Evolutionary conservation across 805 yeast genomes (phyloP), one percentile per base, ranked within the genome.

Genomic region (Hanseniaspora nectarophila): DNA sequence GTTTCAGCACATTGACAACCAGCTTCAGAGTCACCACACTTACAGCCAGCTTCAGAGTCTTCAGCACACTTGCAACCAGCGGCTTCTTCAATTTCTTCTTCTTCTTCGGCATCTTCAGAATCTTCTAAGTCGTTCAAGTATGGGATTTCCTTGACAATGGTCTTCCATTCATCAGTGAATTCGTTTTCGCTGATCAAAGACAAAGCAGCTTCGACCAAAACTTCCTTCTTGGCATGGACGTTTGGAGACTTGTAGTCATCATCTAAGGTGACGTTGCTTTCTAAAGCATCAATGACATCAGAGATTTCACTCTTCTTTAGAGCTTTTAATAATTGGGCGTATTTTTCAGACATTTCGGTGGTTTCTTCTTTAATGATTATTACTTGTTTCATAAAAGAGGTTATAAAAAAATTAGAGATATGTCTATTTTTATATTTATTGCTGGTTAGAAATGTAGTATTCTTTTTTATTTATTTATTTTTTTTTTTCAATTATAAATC

Each of bases 351-450:
- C 53, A 49, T 49, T 13, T 42, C 44, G 43, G 29, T 40, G 15
- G 33, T 40, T 49, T 49, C 53, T 49, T 49, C 46, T 34, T 49
- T 49, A 28, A 49, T 49, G 28, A 49, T 23, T 33, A 49, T 43
- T n/a, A 49, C 43, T 39, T 49, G 45, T 34, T 49, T 49, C 53
- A 49, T 49, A 49, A 8, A 45, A 45, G n/a, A n/a, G n/a, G n/a
- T n/a, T n/a, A n/a, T n/a, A n/a, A n/a, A n/a, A n/a, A n/a, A n/a
- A n/a, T n/a, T n/a, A n/a, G n/a, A n/a, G n/a, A n/a, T n/a, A n/a
- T n/a, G n/a, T n/a, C n/a, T n/a, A n/a, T n/a, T n/a, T n/a, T n/a
- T n/a, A 26, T 35, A 15, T 35, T 16, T 35, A 15, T 16, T 35
- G 10, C 16, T 5, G 10, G 5, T 35, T 35, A n/a, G 4, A 26